Evolutionary conservation across 2,329 filamentous ascomycete species (phyloP), one percentile per base, ranked within the genome.

Genomic region (Aureobasidium sp.): DNA sequence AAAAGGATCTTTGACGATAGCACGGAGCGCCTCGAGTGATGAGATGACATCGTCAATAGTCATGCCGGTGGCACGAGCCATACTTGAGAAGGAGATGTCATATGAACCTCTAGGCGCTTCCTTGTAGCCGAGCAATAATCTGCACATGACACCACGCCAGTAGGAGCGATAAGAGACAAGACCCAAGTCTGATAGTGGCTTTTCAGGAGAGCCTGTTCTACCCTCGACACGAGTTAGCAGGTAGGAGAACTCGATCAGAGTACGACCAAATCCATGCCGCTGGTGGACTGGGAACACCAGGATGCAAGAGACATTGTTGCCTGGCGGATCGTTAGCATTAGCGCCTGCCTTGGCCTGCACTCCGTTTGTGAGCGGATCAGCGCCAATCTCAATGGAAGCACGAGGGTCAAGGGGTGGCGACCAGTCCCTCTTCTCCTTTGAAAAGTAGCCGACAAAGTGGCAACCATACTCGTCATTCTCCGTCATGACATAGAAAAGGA

Each of bases 371-470:
- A 62, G 36, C 8, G 41, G 31, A 17, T 70, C 64, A 37, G 62
- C 61, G 12, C 47, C 48, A 25, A 68, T 66, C 55, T 70, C 69
- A 49, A 69, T 69, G 11, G 67, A 69, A 36, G 65, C 66, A 39
- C 68, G 64, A 64, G 91, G 96, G 74, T 90, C 93, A 2, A 91
- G 88, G 39, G 66, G 63, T 60, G 70, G 68, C 3, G 69, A 68
- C 47, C 69, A 70, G 12, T 71, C 71, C 47, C 95, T 84, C 77
- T 99, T 99, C 77, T 99, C 94, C 74, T 99, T 99, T 56, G 94
- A 97, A 70, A 99, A 99, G 72, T 99, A 99, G n/a, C 94, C 94
- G 29, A 97, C 93, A 68, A 99, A 94, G 72, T 97, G 94, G 71
- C 94, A 97, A 20, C 93, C 93, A 20, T 88, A 84, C 62, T 94